These are phyloP conservation scores for Kandelia obovata DNA, from an alignment of 345 rosid genomes.

Conservation along the genomic window DNA sequence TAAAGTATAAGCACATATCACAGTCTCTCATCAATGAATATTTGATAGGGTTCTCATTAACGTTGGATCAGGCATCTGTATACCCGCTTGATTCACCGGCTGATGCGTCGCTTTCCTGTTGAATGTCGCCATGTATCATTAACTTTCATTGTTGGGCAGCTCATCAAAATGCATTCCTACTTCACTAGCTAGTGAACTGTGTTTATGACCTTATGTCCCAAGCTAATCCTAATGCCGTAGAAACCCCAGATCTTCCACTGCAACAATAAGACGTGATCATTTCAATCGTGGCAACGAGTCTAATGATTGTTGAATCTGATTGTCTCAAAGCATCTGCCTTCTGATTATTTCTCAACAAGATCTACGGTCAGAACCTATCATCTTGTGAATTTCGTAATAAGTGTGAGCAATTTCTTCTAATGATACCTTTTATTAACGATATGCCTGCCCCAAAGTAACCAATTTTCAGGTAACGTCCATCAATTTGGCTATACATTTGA, in stretches of 20 bases:
- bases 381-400: slow-evolving; percentile 7
- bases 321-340: not conserved
- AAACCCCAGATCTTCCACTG: not conserved
- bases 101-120: too few species aligned
- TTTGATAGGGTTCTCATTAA: not conserved
- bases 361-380: slow-evolving; percentile 12
- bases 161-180: too few species aligned
- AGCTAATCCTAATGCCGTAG: too few species aligned
- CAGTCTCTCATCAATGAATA: not conserved
- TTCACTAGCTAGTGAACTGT: too few species aligned
- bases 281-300: not conserved
- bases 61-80: not conserved
- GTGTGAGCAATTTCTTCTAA: slow-evolving; percentile 6
- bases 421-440: slow-evolving; percentile 1
- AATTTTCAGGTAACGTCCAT: slow-evolving; percentile 16
- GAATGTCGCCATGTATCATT: too few species aligned
- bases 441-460: slow-evolving; percentile 22
- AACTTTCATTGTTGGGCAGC: too few species aligned
- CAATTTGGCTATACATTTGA: not conserved
- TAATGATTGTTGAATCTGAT: not conserved
- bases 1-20: not conserved
- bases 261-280: not conserved
- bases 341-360: slow-evolving; percentile 4
- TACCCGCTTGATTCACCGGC: too few species aligned
- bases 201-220: not conserved